Percentiles rank a stretch among this genome's conserved stretches.
Evolutionary conservation across 768 basidiomycete species (phyloP).

Genomic region (Boletus sensibilis): DNA sequence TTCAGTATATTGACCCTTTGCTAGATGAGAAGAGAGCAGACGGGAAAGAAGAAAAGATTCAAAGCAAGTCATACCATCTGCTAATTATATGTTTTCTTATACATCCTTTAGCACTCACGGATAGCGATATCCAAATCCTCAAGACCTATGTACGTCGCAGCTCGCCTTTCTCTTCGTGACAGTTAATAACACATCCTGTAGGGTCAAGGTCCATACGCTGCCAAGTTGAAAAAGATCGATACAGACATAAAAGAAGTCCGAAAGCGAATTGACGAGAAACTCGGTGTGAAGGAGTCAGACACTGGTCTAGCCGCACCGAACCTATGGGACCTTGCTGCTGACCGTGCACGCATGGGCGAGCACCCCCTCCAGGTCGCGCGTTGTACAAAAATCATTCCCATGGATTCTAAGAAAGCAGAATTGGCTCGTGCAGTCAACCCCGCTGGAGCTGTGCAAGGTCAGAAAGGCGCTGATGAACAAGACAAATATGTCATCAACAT

Average conservation of each 20-base stretch:
- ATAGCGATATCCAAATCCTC: conserved; percentile 97
- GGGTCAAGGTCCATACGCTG: conserved; percentile 98
- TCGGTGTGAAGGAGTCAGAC: conserved; percentile 98
- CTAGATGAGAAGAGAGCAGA: conserved; percentile 84
- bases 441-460: conserved; percentile 72
- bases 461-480: conserved; percentile 97
- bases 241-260: conserved; percentile 93
- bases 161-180: not conserved
- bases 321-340: conserved; percentile 94
- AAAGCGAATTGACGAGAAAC: conserved; percentile 96
- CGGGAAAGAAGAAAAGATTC: conserved; percentile 91
- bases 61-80: conserved; percentile 49
- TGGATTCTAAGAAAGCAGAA: conserved; percentile 73
- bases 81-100: conserved; percentile 7
- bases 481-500: conserved; percentile 99
- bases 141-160: conserved; percentile 83
- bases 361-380: conserved; percentile 96
- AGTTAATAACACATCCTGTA: conserved; percentile 32
- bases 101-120: conserved; percentile 73
- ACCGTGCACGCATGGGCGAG: conserved; percentile 87
- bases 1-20: conserved; percentile 7
- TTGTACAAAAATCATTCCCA: conserved; percentile 95
- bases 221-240: conserved; percentile 84
- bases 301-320: conserved; percentile 97
- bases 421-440: conserved; percentile 79